Evolutionary conservation across 441 rosid genomes (phyloP), one percentile per base, ranked within the genome.

Genomic region (Kokia cookei): DNA sequence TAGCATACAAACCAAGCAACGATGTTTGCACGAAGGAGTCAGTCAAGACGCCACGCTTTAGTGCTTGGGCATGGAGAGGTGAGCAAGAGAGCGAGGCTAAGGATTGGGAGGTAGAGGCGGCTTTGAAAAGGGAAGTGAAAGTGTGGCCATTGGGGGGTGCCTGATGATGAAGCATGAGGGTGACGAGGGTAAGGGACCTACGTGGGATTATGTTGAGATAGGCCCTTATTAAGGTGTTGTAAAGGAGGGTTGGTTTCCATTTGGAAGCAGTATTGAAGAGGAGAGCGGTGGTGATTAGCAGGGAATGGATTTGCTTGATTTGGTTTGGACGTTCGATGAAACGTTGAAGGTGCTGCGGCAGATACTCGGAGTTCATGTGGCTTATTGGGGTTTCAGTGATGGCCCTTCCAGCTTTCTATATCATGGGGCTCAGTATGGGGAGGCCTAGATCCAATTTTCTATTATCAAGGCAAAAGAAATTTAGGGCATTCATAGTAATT

Each of bases 21-120:
- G 95, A 89, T 24, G 93, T 84, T 63, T 78, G 86, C 57, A 90
- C 73, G 79, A 84, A 83, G 0, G 90, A 84, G 75, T 92, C 95
- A 1, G 0, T 15, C 15, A 80, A 54, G 40, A 86, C 85, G 1
- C 92, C 97, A 0, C 95, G 80, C 62, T 79, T 72, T 51, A 86
- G 69, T 58, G 80, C 83, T 63, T 92, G 94, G 12, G 79, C 45
- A 53, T 92, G 92, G 75, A 92, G 86, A 73, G 86, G 32, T 58
- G 63, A 24, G 17, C 91, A 90, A 5, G 82, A 45, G 68, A 81
- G 73, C 26, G 83, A 77, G 72, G 68, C 70, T 37, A 67, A 45
- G 3, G 76, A 76, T 54, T 69, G 73, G 24, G 69, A 71, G 14
- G 73, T n/a, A 32, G 55, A 76, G 29, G 89, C 78, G 2, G 90